Percentiles rank a stretch among this genome's conserved stretches.
Conservation (phyloP, 2,329 filamentous ascomycete genomes). For the Fusarium sp. region DNA sequence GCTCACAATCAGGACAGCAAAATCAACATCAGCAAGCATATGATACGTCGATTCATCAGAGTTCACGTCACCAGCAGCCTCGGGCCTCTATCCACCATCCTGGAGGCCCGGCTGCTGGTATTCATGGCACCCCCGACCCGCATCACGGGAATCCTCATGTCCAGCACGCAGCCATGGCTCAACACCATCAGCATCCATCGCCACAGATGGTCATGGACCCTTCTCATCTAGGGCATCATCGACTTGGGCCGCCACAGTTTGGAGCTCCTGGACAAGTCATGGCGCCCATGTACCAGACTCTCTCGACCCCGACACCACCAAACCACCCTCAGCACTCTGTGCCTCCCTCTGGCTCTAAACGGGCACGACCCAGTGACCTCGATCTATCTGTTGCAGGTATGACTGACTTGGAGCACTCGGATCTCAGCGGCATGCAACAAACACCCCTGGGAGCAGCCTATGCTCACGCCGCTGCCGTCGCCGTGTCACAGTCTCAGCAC, state of each 20-base stretch:
- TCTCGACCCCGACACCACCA: conserved; percentile 55
- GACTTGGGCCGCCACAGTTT: conserved; percentile 66
- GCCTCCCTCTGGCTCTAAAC: conserved; percentile 57
- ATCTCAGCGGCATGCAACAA: conserved; percentile 67
- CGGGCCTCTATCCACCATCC: conserved; percentile 62
- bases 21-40: conserved; percentile 73
- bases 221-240: conserved; percentile 63
- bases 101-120: conserved; percentile 53
- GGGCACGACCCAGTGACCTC: conserved; percentile 68
- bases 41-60: conserved; percentile 57
- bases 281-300: conserved; percentile 63
- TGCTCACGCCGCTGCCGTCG: conserved; percentile 55
- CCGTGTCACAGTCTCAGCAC: conserved; percentile 49
- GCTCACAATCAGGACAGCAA: conserved; percentile 72
- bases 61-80: conserved; percentile 53
- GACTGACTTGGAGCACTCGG: conserved; percentile 63
- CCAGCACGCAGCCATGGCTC: conserved; percentile 51
- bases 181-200: conserved; percentile 61
- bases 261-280: conserved; percentile 61
- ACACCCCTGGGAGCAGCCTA: conserved; percentile 64
- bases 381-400: conserved; percentile 65
- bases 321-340: conserved; percentile 45
- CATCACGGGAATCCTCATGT: conserved; percentile 50
- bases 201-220: conserved; percentile 68
- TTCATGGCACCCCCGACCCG: conserved; percentile 58